Evolutionary conservation across 352 stramenopile species (phyloP).

Genomic region (Pythium dissimile): DNA sequence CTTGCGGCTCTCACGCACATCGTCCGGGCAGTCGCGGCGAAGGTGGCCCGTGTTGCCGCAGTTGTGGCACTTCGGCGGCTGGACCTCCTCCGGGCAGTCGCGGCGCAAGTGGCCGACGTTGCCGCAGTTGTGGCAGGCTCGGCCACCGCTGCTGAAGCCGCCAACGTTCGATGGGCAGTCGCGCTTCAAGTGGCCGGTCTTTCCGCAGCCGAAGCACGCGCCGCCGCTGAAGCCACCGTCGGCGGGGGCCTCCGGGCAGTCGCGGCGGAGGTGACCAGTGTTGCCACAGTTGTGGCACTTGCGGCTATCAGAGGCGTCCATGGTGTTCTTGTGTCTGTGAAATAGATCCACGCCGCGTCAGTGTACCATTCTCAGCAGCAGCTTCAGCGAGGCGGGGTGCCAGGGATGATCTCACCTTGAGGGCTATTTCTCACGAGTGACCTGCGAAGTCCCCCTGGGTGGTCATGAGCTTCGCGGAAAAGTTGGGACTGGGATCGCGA

Average conservation of each 20-base stretch:
- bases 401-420: constrained; percentile 21
- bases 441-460: constrained; percentile 8
- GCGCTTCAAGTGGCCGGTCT: constrained; percentile 77
- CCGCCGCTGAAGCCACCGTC: constrained; percentile 35
- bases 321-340: constrained; percentile 18
- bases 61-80: constrained; percentile 26
- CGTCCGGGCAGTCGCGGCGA: constrained; percentile 68
- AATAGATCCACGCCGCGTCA: not conserved
- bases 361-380: too few relatives aligned
- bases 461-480: constrained; percentile 12
- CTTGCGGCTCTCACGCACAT: constrained; percentile 50
- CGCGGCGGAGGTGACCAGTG: constrained; percentile 63
- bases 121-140: constrained; percentile 83
- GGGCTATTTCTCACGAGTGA: constrained; percentile 16
- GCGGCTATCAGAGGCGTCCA: constrained; percentile 41
- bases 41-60: constrained; percentile 70
- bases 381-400: too few relatives aligned
- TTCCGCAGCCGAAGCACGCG: constrained; percentile 76
- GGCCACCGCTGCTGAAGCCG: constrained; percentile 29
- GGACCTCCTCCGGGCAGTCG: constrained; percentile 70
- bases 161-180: constrained; percentile 53
- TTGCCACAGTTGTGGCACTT: constrained; percentile 77
- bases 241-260: constrained; percentile 61
- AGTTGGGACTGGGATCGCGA: not conserved
- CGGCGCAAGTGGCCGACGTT: constrained; percentile 75